These are phyloP conservation scores for Talaromyces amestolkiae DNA, from an alignment of 2,329 filamentous ascomycete species.

Conservation along the genomic window DNA sequence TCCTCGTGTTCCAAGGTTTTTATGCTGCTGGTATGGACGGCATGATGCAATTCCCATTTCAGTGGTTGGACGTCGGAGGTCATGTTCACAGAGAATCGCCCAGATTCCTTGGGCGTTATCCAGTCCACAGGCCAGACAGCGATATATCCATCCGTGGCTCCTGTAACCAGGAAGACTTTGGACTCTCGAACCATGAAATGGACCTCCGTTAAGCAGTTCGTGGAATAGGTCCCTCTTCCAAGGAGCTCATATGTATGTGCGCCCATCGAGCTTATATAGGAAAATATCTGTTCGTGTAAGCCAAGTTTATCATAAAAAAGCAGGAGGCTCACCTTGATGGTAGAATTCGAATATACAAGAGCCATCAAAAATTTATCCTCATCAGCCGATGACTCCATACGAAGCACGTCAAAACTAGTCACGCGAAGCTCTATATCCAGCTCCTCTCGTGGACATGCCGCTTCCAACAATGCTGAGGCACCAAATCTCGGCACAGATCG, in stretches of 20 bases:
- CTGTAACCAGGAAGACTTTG: slow-evolving; percentile 55
- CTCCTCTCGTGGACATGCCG: slow-evolving; percentile 48
- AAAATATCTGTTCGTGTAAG: slow-evolving; percentile 44
- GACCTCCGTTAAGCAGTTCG: slow-evolving; percentile 71
- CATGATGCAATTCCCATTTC: slow-evolving; percentile 39
- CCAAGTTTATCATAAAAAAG: too few species aligned
- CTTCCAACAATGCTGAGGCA: slow-evolving; percentile 54
- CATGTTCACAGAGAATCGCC: slow-evolving; percentile 25
- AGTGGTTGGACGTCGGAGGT: slow-evolving; percentile 24
- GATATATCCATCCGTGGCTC: slow-evolving; percentile 78
- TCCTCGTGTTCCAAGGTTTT: slow-evolving; percentile 53
- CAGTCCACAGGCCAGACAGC: slow-evolving; percentile 56
- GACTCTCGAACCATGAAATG: slow-evolving; percentile 39
- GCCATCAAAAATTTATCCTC: slow-evolving; percentile 57
- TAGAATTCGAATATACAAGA: slow-evolving; percentile 81
- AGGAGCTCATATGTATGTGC: slow-evolving; percentile 42
- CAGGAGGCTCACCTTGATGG: slow-evolving; percentile 54
- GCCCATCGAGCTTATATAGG: slow-evolving; percentile 31
- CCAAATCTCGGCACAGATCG: slow-evolving; percentile 53
- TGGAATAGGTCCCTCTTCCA: slow-evolving; percentile 61
- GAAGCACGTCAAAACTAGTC: slow-evolving; percentile 68
- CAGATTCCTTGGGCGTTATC: slow-evolving; percentile 21
- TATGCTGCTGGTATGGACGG: slow-evolving; percentile 77
- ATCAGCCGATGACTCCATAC: slow-evolving; percentile 26
- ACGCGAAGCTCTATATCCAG: slow-evolving; percentile 70